phyloP scores from a whole-genome alignment of 345 rosid species.

The Hibiscus mutabilis region DNA sequence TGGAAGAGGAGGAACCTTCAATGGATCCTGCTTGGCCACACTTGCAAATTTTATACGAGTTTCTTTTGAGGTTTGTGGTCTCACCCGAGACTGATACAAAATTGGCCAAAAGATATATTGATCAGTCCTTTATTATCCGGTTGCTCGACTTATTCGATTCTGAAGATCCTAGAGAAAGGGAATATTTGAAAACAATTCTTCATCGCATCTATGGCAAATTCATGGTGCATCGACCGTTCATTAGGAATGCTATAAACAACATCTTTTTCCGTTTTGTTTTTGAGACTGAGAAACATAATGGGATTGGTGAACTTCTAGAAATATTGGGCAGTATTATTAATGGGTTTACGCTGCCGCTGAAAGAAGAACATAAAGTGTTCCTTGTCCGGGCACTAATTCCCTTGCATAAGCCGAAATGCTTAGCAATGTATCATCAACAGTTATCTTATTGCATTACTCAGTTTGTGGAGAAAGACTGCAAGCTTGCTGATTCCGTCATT shows the following conservation, averaged over 20 bases:
- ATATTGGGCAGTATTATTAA: slow-evolving; percentile 83
- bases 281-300: slow-evolving; percentile 79
- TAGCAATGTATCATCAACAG: slow-evolving; percentile 80
- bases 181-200: slow-evolving; percentile 74
- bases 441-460: slow-evolving; percentile 73
- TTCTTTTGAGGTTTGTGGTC: slow-evolving; percentile 67
- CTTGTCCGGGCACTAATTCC: slow-evolving; percentile 68
- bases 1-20: slow-evolving; percentile 81
- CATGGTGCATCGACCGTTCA: slow-evolving; percentile 90
- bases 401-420: slow-evolving; percentile 75
- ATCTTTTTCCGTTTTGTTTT: slow-evolving; percentile 64
- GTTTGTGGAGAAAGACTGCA: slow-evolving; percentile 85
- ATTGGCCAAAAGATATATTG: slow-evolving; percentile 58
- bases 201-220: slow-evolving; percentile 87
- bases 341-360: slow-evolving; percentile 86
- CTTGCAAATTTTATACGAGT: slow-evolving; percentile 79
- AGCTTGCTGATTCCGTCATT: slow-evolving; percentile 75
- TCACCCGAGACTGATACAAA: slow-evolving; percentile 77
- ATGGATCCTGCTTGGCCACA: slow-evolving; percentile 90
- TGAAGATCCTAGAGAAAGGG: slow-evolving; percentile 91
- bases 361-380: slow-evolving; percentile 89
- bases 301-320: slow-evolving; percentile 81
- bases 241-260: slow-evolving; percentile 78
- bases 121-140: slow-evolving; percentile 60
- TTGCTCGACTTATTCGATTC: slow-evolving; percentile 77